Base-by-base conservation (phyloP, 768 basidiomycete species). In the Xerocomus spinulosus region DNA sequence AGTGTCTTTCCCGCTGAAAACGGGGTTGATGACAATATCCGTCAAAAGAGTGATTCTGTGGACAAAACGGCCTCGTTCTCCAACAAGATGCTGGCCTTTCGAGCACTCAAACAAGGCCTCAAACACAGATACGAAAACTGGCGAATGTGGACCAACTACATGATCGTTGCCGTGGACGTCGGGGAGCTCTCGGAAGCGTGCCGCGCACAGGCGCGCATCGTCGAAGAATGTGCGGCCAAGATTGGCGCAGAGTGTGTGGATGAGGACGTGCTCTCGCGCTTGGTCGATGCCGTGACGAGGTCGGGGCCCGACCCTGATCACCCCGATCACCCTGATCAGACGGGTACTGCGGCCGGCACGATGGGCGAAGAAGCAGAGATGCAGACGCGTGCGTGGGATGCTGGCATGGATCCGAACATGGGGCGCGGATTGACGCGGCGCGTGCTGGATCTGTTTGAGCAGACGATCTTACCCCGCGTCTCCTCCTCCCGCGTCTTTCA, bases 61-160 rank as follows among this genome's bases (percentile, higher is more conserved):
- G 15, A 38, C 17, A 66, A 70, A 46, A 58, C 71, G 12, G 71
- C 81, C 39, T 72, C 83, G 5, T 85, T 85, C 61, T 69, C 78
- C 36, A 83, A 94, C 72, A 94, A 92, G 64, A 72, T 84, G 38
- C 78, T 92, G 35, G 96, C 96, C 2, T 96, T 91, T 75, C 85
- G 85, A 15, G 95, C 96, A 3, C 83, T 99, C 23, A 85, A 87
- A 55, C 88, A 91, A 51, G 94, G 96, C 2, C 77, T 98, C 51
- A 84, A 83, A 56, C 81, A 78, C 66, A 79, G 80, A 41, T 88
- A 92, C 64, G 84, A 90, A 23, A 94, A 92, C 61, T 98, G 95
- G 94, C 80, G 92, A 17, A 94, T 99, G 88, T 99, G 96, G 96
- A 77, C 78, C 51, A 99, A 99, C 73, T 98, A 93, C 73, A 93